phyloP scores from a whole-genome alignment of 768 basidiomycete species.

The Suillus clintonianus region DNA sequence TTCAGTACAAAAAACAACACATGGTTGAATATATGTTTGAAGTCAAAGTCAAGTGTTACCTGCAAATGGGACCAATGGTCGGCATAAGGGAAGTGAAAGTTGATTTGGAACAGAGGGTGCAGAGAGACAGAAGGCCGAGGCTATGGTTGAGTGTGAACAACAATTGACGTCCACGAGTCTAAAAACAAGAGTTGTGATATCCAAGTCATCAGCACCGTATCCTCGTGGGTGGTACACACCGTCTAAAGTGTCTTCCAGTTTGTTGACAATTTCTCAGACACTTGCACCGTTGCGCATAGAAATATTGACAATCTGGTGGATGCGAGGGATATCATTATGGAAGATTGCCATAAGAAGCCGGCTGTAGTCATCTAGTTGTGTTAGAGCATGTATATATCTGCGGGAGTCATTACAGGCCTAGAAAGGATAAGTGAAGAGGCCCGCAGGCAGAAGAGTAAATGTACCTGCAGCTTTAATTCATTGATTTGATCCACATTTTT shows the following conservation, averaged over 20 bases:
- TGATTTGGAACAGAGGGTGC: slow-evolving; percentile 9
- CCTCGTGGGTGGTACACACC: neutral
- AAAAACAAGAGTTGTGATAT: slow-evolving; percentile 11
- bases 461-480: neutral
- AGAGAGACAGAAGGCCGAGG: slow-evolving; percentile 12
- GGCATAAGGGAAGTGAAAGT: slow-evolving; percentile 11
- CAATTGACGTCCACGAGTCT: slow-evolving; percentile 10
- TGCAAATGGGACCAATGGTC: slow-evolving; percentile 7
- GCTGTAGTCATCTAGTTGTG: neutral
- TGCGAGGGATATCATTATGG: slow-evolving; percentile 6
- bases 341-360: slow-evolving; percentile 8
- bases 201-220: slow-evolving; percentile 1
- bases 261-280: slow-evolving; percentile 1
- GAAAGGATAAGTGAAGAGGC: neutral
- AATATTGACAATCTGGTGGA: slow-evolving; percentile 4
- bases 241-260: slow-evolving; percentile 8
- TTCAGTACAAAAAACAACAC: too few relatives aligned
- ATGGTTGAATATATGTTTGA: too few relatives aligned
- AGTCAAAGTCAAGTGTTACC: too few relatives aligned
- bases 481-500: neutral
- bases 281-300: slow-evolving; percentile 9
- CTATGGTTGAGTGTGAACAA: slow-evolving; percentile 16
- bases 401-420: neutral
- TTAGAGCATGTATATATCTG: neutral
- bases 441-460: neutral